Evolutionary conservation across 2,329 filamentous ascomycete species (phyloP).

Genomic region (Chrysosporium keratinophilum): DNA sequence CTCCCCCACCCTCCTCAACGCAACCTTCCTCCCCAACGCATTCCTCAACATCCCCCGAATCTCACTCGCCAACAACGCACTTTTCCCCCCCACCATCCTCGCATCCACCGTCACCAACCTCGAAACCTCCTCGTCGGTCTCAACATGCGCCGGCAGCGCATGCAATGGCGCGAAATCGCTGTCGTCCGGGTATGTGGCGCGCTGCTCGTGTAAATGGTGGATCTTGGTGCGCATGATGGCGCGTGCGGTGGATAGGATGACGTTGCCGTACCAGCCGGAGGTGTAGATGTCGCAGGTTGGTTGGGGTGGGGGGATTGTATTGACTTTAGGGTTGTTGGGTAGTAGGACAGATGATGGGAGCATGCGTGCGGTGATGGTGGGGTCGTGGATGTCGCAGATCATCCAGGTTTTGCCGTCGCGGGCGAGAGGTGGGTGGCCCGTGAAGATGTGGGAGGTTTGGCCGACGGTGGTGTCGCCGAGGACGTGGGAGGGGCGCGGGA

Average conservation of each 20-base stretch:
- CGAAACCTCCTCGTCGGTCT: constrained; percentile 15
- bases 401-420: constrained; percentile 88
- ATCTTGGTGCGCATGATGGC: constrained; percentile 84
- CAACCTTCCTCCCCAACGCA: constrained; percentile 16
- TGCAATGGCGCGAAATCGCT: constrained; percentile 30
- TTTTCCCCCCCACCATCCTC: constrained; percentile 20
- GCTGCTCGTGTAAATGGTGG: constrained; percentile 47
- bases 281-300: constrained; percentile 48
- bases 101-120: constrained; percentile 11
- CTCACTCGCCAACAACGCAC: constrained; percentile 28
- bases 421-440: constrained; percentile 58
- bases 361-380: constrained; percentile 57
- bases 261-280: constrained; percentile 78
- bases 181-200: constrained; percentile 22
- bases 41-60: constrained; percentile 28
- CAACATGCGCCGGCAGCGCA: constrained; percentile 30
- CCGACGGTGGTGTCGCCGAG: constrained; percentile 8
- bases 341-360: constrained; percentile 36
- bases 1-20: constrained; percentile 11
- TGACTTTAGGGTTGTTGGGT: too few relatives aligned
- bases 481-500: constrained; percentile 15
- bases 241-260: constrained; percentile 72
- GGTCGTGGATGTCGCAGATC: constrained; percentile 81
- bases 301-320: constrained; percentile 41
- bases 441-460: constrained; percentile 58